Percentiles rank a stretch among this genome's conserved stretches.
Evolutionary conservation across 2,329 filamentous ascomycete species (phyloP).

Genomic region (Polytolypa hystricis): DNA sequence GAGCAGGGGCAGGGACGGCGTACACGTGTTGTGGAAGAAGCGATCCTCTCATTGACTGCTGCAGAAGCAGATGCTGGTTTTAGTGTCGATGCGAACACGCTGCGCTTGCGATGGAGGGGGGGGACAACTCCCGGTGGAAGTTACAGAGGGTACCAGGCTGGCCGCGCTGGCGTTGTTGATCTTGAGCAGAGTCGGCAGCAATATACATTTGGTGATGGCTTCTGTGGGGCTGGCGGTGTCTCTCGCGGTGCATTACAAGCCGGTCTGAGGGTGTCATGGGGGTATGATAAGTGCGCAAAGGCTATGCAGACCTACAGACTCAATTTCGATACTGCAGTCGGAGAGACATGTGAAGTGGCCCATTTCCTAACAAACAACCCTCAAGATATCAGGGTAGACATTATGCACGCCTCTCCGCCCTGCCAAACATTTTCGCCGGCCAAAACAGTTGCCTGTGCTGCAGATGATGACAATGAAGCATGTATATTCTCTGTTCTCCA

Average conservation of each 20-base stretch:
- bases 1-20: conserved; percentile 14
- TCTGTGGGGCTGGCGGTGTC: conserved; percentile 62
- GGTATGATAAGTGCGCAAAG: conserved; percentile 50
- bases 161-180: conserved; percentile 12
- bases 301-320: conserved; percentile 47
- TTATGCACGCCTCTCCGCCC: conserved; percentile 65
- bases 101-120: conserved; percentile 26
- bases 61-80: conserved; percentile 21
- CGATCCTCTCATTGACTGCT: conserved; percentile 20
- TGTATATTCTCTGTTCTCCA: conserved; percentile 38
- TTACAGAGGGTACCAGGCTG: conserved; percentile 1
- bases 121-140: conserved; percentile 22
- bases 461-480: conserved; percentile 58
- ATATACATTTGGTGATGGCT: conserved; percentile 61
- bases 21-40: conserved; percentile 10
- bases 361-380: conserved; percentile 26
- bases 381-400: conserved; percentile 43
- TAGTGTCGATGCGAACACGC: conserved; percentile 4
- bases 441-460: conserved; percentile 47
- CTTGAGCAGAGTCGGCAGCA: conserved; percentile 18
- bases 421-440: conserved; percentile 67
- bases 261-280: conserved; percentile 50
- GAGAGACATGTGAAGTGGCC: conserved; percentile 36
- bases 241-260: conserved; percentile 51
- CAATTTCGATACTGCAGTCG: conserved; percentile 43